These are phyloP conservation scores for Alternaria atra DNA, from an alignment of 2,329 filamentous ascomycete species.

Conservation along the genomic window DNA sequence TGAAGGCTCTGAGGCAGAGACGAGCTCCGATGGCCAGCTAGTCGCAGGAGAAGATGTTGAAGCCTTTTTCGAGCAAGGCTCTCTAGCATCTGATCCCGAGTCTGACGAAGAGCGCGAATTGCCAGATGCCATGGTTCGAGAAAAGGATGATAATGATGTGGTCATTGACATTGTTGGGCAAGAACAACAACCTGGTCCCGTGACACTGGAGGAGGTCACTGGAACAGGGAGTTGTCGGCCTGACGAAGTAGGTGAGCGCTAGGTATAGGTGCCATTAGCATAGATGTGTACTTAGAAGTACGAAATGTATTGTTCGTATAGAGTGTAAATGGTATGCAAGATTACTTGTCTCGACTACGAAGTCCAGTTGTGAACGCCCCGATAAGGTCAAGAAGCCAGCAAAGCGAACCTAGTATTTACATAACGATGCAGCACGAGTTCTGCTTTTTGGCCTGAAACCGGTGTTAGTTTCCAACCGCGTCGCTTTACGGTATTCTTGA, in stretches of 20 bases:
- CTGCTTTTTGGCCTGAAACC: constrained; percentile 64
- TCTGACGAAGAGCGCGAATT: background rate
- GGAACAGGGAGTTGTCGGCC: background rate
- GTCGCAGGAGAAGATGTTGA: background rate
- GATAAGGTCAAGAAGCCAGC: constrained; percentile 1
- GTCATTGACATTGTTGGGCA: background rate
- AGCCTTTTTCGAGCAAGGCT: constrained; percentile 3
- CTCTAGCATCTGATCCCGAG: background rate
- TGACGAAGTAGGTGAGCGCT: background rate
- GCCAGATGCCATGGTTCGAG: background rate
- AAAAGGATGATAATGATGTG: background rate
- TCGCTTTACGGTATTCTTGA: constrained; percentile 15
- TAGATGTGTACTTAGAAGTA: background rate
- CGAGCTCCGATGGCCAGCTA: background rate
- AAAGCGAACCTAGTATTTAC: constrained; percentile 43
- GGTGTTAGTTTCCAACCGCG: background rate
- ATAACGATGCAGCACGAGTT: constrained; percentile 68
- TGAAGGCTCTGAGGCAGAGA: background rate
- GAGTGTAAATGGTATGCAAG: background rate
- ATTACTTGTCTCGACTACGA: constrained; percentile 11
- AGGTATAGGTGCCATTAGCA: background rate
- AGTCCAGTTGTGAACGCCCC: constrained; percentile 8
- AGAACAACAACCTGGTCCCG: background rate
- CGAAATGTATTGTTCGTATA: background rate
- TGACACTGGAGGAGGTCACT: background rate